These are phyloP conservation scores for Phanerochaete sordida DNA, from an alignment of 768 basidiomycete species.

Conservation along the genomic window DNA sequence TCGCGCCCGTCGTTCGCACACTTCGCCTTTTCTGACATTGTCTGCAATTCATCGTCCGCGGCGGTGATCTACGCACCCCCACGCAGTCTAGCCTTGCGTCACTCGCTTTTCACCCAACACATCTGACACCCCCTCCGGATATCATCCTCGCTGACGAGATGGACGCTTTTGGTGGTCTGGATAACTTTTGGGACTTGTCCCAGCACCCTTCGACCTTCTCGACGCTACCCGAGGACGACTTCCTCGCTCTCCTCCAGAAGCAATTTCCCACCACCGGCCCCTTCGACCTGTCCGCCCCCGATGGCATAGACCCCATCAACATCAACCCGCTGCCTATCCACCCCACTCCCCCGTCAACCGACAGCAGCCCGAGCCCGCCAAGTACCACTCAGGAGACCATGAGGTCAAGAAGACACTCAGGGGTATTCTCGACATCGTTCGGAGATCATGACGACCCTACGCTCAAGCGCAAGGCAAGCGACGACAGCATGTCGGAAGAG, in stretches of 20 bases:
- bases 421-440: conserved; percentile 22
- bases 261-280: conserved; percentile 48
- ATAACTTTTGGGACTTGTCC: conserved; percentile 62
- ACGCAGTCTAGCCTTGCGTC: conserved; percentile 6
- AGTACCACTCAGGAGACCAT: conserved; percentile 36
- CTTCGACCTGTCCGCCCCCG: conserved; percentile 24
- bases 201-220: conserved; percentile 55
- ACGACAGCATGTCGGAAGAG: conserved; percentile 57
- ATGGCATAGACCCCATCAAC: conserved; percentile 58
- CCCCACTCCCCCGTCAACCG: conserved; percentile 57
- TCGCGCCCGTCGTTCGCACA: not conserved
- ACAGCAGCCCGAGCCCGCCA: conserved; percentile 77
- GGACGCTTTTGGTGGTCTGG: conserved; percentile 44
- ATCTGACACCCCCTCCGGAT: not conserved
- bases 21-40: not conserved
- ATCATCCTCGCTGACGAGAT: conserved; percentile 33
- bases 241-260: conserved; percentile 72
- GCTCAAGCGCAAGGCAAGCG: conserved; percentile 77
- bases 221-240: conserved; percentile 70
- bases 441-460: conserved; percentile 42
- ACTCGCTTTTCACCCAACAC: conserved; percentile 5
- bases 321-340: conserved; percentile 48
- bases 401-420: conserved; percentile 29
- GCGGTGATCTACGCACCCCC: not conserved
- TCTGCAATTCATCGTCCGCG: not conserved